phyloP scores from a whole-genome alignment of 345 rosid species.

The Salix caprea region DNA sequence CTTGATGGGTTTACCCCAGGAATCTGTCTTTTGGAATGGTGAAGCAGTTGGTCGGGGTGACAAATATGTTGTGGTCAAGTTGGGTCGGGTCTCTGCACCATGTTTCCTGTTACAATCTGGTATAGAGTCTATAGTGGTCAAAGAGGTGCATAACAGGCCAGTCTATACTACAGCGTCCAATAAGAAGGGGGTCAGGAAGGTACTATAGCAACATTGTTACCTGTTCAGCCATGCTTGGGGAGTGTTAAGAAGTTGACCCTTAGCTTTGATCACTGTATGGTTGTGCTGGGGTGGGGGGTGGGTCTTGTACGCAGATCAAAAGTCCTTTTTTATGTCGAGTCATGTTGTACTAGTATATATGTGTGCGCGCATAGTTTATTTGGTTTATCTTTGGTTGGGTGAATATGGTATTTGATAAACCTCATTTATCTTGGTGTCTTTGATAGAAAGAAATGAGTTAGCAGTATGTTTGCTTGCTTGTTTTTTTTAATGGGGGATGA shows the following conservation, averaged over 20 bases:
- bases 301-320: background rate
- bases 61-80: conserved; percentile 6
- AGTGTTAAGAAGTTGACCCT: background rate
- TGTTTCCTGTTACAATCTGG: conserved; percentile 16
- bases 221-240: background rate
- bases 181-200: background rate
- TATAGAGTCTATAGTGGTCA: conserved; percentile 19
- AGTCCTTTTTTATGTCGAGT: background rate
- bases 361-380: background rate
- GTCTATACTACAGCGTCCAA: conserved; percentile 14
- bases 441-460: background rate
- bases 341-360: background rate
- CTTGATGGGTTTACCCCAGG: conserved; percentile 8
- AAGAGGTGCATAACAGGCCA: conserved; percentile 15
- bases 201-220: background rate
- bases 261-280: background rate
- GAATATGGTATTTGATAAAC: background rate
- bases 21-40: background rate
- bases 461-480: too few species aligned
- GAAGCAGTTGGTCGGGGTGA: conserved; percentile 5
- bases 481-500: background rate
- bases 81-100: conserved; percentile 17
- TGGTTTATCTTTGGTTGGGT: background rate
- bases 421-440: background rate
- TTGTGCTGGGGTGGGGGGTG: background rate